A percentile compares a stretch with the other conserved stretches of the same genome.
Conservation (phyloP, 2,329 filamentous ascomycete genomes). For the Tolypocladium tropicale region DNA sequence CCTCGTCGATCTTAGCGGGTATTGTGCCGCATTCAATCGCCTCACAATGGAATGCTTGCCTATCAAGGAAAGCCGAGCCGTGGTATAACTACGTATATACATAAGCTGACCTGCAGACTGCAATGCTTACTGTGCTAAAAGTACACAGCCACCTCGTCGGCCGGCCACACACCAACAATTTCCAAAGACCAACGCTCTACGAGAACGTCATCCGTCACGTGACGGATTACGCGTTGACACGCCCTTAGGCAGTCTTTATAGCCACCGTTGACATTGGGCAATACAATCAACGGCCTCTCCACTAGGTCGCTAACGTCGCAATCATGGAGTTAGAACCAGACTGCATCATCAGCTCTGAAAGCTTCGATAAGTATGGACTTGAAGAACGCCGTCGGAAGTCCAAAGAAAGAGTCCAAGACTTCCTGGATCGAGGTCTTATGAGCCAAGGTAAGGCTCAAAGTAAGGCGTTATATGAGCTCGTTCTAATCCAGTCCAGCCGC, state of each 20-base stretch:
- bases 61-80: no score
- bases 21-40: no score
- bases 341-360: neutral
- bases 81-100: no score
- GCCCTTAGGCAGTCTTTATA: neutral
- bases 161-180: no score
- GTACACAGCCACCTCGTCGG: no score
- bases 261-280: neutral
- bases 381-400: neutral
- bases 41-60: no score
- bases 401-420: neutral
- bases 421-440: neutral
- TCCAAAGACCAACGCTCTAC: neutral
- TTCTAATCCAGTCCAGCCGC: neutral
- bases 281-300: neutral
- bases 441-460: neutral
- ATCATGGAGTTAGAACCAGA: neutral
- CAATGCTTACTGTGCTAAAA: no score
- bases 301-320: neutral
- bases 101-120: no score
- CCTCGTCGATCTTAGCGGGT: no score
- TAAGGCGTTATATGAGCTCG: neutral
- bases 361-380: neutral
- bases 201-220: neutral
- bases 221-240: neutral